These are phyloP conservation scores for Sanghuangporus sanghuang DNA, from an alignment of 1,284 basidiomycete genomes.

Conservation along the genomic window DNA sequence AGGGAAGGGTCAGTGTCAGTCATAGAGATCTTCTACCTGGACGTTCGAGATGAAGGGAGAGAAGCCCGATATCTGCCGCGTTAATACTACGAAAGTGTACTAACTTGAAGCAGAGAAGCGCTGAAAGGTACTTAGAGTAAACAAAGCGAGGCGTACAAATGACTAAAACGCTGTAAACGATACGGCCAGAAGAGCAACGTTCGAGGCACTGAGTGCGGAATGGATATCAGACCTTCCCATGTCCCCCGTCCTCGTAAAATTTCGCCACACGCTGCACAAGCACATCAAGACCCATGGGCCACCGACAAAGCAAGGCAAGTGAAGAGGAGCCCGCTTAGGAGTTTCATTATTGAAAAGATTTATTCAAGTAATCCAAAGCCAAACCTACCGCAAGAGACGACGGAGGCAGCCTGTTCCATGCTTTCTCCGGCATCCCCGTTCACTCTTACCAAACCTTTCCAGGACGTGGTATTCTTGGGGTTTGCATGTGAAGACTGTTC, in stretches of 20 bases:
- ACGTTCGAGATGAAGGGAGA: no score
- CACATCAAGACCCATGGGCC: constrained; percentile 74
- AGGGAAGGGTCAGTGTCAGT: no score
- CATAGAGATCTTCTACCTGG: no score
- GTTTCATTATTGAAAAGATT: background rate
- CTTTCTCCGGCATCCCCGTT: background rate
- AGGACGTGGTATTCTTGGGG: constrained; percentile 6
- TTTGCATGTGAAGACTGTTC: constrained; percentile 7
- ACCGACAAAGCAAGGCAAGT: constrained; percentile 74
- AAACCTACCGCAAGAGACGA: constrained; percentile 8
- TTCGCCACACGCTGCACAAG: constrained; percentile 63
- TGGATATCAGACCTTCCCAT: constrained; percentile 30
- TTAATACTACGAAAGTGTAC: no score
- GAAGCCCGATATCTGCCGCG: no score
- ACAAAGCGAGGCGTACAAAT: no score
- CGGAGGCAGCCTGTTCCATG: constrained; percentile 13
- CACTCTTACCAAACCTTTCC: constrained; percentile 11
- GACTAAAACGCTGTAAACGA: no score
- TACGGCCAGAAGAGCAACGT: no score
- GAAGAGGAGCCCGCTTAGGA: constrained; percentile 48
- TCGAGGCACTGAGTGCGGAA: no score
- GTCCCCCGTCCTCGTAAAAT: constrained; percentile 64
- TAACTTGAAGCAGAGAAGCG: no score
- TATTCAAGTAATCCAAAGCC: background rate
- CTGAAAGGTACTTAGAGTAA: no score